Evolutionary conservation across 148 eudicot genomes (phyloP).

Genomic region (Euryodendron excelsum): DNA sequence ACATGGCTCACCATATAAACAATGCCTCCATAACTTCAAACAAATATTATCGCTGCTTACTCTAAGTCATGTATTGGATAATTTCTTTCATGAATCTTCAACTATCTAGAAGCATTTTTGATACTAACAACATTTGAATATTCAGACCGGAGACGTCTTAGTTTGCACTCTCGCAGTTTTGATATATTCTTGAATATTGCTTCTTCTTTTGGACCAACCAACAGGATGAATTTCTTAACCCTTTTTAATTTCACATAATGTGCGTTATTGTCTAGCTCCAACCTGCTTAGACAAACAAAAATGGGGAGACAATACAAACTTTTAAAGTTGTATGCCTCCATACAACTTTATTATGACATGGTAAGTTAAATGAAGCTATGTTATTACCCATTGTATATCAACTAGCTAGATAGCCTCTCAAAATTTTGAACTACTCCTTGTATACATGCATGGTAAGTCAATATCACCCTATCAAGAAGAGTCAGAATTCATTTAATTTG

Average conservation of each 20-base stretch:
- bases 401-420: conserved; percentile 52
- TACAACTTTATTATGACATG: not conserved
- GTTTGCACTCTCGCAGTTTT: conserved; percentile 22
- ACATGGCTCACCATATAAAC: too few relatives aligned
- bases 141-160: conserved; percentile 27
- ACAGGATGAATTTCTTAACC: conserved; percentile 47
- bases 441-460: conserved; percentile 43
- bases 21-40: too few relatives aligned
- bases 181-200: conserved; percentile 32
- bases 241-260: conserved; percentile 40
- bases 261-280: conserved; percentile 30
- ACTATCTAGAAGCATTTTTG: too few relatives aligned
- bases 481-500: not conserved
- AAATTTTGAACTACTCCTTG: conserved; percentile 34
- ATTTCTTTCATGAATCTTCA: too few relatives aligned
- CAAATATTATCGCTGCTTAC: too few relatives aligned
- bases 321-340: too few relatives aligned
- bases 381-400: conserved; percentile 34
- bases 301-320: not conserved
- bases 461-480: conserved; percentile 33
- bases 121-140: conserved; percentile 21
- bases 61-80: too few relatives aligned
- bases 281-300: conserved; percentile 28
- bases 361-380: not conserved
- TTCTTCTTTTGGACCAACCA: conserved; percentile 38